These are phyloP conservation scores for Chlamydomonas asymmetrica DNA, from an alignment of 139 green algal genomes.

Conservation along the genomic window DNA sequence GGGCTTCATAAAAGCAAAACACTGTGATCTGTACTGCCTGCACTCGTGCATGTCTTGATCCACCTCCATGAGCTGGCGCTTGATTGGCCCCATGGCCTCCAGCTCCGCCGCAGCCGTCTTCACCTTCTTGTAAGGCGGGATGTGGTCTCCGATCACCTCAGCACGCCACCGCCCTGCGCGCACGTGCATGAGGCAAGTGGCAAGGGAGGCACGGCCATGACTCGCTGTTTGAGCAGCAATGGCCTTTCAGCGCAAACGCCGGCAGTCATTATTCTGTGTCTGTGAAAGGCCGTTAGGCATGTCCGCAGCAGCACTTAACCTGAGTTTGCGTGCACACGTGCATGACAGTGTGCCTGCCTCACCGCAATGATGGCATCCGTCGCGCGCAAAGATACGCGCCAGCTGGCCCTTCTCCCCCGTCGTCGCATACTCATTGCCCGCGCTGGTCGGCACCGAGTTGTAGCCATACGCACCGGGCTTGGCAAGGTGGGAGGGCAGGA, in stretches of 20 bases:
- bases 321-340: too few relatives aligned
- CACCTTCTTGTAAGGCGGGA: constrained; percentile 21
- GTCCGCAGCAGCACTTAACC: too few relatives aligned
- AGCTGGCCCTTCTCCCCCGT: constrained; percentile 25
- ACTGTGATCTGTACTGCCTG: too few relatives aligned
- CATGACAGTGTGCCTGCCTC: too few relatives aligned
- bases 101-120: constrained; percentile 6
- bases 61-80: too few relatives aligned
- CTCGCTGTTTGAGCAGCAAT: too few relatives aligned
- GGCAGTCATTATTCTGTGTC: too few relatives aligned
- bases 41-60: too few relatives aligned
- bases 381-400: constrained; percentile 4
- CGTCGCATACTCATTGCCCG: constrained; percentile 17
- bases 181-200: not conserved
- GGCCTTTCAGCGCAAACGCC: too few relatives aligned
- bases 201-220: not conserved
- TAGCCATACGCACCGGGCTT: constrained; percentile 11
- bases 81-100: constrained; percentile 12
- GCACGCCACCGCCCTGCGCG: constrained; percentile 9
- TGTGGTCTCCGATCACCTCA: constrained; percentile 32
- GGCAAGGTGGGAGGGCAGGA: constrained; percentile 28
- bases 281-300: too few relatives aligned
- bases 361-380: constrained; percentile 31
- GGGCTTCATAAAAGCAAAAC: too few relatives aligned
- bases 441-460: constrained; percentile 7